phyloP scores from a whole-genome alignment of 1,139 yeast species.

The Zygoascus sp. region DNA sequence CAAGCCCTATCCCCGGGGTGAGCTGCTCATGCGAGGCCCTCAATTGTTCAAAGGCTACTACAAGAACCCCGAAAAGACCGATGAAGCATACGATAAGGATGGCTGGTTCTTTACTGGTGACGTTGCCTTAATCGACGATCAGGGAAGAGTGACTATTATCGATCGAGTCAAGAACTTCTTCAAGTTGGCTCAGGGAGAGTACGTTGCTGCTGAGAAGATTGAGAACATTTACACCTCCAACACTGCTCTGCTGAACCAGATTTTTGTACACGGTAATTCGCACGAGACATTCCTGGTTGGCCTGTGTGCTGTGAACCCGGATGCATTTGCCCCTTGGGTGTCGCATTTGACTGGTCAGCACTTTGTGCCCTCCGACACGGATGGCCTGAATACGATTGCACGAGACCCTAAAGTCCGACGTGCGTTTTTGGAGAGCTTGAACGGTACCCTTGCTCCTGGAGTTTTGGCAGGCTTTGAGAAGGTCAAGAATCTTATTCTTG shows the following conservation, averaged over 20 bases:
- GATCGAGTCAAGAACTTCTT: slow-evolving; percentile 80
- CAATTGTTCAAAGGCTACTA: slow-evolving; percentile 59
- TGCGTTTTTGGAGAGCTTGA: slow-evolving; percentile 32
- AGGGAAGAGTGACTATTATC: slow-evolving; percentile 57
- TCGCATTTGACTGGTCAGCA: slow-evolving; percentile 24
- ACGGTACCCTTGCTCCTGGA: slow-evolving; percentile 30
- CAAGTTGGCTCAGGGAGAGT: slow-evolving; percentile 78
- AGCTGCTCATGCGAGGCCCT: slow-evolving; percentile 63
- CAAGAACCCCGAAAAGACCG: slow-evolving; percentile 53
- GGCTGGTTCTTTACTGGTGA: slow-evolving; percentile 83
- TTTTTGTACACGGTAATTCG: slow-evolving; percentile 69
- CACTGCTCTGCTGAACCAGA: slow-evolving; percentile 50
- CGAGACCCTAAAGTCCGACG: slow-evolving; percentile 32
- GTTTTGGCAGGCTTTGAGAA: slow-evolving; percentile 53
- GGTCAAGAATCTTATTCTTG: slow-evolving; percentile 55
- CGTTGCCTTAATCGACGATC: slow-evolving; percentile 52
- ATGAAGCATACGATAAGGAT: slow-evolving; percentile 50
- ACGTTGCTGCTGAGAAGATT: slow-evolving; percentile 72
- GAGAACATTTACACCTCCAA: slow-evolving; percentile 59
- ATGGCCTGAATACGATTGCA: slow-evolving; percentile 30
- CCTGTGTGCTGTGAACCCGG: slow-evolving; percentile 57
- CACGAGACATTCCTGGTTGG: slow-evolving; percentile 57
- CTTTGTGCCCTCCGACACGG: slow-evolving; percentile 28
- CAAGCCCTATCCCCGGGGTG: slow-evolving; percentile 50
- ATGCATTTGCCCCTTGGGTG: slow-evolving; percentile 31